Evolutionary conservation across 331 rosid species (phyloP).

Genomic region (Pyracantha coccinea): DNA sequence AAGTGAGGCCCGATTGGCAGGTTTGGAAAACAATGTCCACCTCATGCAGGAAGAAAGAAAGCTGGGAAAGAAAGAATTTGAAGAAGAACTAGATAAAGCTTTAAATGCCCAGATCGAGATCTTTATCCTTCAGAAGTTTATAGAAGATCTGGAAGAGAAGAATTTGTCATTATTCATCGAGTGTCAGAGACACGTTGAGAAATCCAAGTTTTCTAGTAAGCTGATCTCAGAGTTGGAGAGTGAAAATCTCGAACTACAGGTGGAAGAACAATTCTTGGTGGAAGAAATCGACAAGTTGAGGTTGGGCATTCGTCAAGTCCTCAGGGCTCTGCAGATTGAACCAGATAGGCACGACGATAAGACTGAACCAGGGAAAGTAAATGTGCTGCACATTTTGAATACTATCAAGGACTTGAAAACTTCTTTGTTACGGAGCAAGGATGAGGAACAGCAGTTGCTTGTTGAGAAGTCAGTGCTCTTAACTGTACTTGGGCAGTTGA

Average conservation of each 20-base stretch:
- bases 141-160: conserved; percentile 83
- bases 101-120: conserved; percentile 81
- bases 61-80: conserved; percentile 66
- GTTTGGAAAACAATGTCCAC: conserved; percentile 55
- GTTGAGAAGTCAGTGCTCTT: conserved; percentile 63
- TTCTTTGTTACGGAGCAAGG: conserved; percentile 46
- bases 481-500: conserved; percentile 53
- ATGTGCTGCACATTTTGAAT: conserved; percentile 44
- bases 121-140: conserved; percentile 72
- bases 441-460: conserved; percentile 56
- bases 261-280: conserved; percentile 72
- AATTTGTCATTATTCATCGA: conserved; percentile 50
- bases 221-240: conserved; percentile 75
- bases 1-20: conserved; percentile 50
- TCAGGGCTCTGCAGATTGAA: conserved; percentile 64
- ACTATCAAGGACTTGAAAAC: conserved; percentile 46
- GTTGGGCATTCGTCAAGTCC: conserved; percentile 50
- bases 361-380: conserved; percentile 39
- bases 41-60: conserved; percentile 52
- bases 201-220: conserved; percentile 55
- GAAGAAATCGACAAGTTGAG: conserved; percentile 65
- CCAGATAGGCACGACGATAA: conserved; percentile 32
- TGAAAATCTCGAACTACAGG: conserved; percentile 86
- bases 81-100: conserved; percentile 76
- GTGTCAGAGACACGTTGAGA: conserved; percentile 63